Conservation (phyloP, 2,329 filamentous ascomycete genomes). For the Keithomyces neogunnii region DNA sequence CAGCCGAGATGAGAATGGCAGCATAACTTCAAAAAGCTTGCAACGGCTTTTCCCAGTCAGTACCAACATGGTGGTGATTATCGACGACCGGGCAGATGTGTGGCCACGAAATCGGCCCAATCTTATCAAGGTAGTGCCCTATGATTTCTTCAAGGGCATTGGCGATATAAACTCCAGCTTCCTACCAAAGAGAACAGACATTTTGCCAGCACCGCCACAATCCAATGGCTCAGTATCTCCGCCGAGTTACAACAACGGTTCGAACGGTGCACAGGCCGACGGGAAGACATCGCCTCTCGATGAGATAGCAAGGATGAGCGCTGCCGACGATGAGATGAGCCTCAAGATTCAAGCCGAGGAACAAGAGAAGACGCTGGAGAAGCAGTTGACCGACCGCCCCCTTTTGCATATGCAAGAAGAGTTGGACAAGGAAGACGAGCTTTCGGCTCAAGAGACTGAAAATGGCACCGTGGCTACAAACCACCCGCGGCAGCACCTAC, state of each 20-base stretch:
- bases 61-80: slow-evolving; percentile 98
- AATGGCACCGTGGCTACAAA: slow-evolving; percentile 18
- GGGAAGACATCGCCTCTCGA: slow-evolving; percentile 48
- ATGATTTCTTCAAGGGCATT: slow-evolving; percentile 96
- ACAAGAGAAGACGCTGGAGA: slow-evolving; percentile 79
- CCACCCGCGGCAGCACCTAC: slow-evolving; percentile 59
- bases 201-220: slow-evolving; percentile 27
- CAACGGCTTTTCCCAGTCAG: slow-evolving; percentile 90
- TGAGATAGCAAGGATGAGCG: slow-evolving; percentile 68
- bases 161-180: slow-evolving; percentile 99
- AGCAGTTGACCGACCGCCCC: slow-evolving; percentile 82
- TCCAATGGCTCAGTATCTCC: slow-evolving; percentile 13
- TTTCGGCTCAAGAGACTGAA: slow-evolving; percentile 17
- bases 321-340: slow-evolving; percentile 56
- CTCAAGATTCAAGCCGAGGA: slow-evolving; percentile 72
- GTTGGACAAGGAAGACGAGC: slow-evolving; percentile 67
- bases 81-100: slow-evolving; percentile 92
- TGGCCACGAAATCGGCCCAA: slow-evolving; percentile 89
- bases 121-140: slow-evolving; percentile 87
- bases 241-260: not conserved
- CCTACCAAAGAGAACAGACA: slow-evolving; percentile 65
- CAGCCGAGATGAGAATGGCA: slow-evolving; percentile 94
- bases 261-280: slow-evolving; percentile 7
- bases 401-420: slow-evolving; percentile 87
- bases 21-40: slow-evolving; percentile 80